Evolutionary conservation across 2,329 filamentous ascomycete species (phyloP).

Genomic region (Fusarium sterilihyphosum): DNA sequence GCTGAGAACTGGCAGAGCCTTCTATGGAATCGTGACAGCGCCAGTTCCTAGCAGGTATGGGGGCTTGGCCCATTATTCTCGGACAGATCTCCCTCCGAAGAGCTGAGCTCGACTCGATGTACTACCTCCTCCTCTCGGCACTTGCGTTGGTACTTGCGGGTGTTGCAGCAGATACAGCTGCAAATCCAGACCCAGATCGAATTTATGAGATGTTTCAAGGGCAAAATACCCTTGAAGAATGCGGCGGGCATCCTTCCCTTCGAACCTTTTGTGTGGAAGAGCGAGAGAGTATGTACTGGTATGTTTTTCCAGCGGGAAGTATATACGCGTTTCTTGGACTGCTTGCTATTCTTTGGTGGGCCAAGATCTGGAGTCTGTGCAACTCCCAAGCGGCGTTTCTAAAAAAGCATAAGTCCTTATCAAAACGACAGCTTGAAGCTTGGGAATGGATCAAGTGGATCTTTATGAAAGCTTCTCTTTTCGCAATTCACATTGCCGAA

Average conservation of each 20-base stretch:
- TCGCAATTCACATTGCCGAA: background rate
- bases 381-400: background rate
- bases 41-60: background rate
- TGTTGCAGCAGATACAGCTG: background rate
- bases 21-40: background rate
- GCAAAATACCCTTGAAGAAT: background rate
- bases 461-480: accelerated
- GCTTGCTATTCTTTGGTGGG: constrained; percentile 5
- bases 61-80: constrained; percentile 12
- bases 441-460: background rate
- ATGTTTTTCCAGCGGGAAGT: background rate
- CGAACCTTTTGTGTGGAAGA: constrained; percentile 5
- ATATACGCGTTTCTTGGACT: constrained; percentile 2
- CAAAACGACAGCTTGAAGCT: background rate
- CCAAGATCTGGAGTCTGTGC: background rate
- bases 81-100: background rate
- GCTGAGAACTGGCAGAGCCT: constrained; percentile 8
- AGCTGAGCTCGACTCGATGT: background rate
- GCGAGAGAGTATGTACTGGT: background rate
- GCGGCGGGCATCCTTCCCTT: constrained; percentile 7
- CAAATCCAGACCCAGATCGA: background rate
- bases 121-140: background rate
- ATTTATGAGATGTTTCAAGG: constrained; percentile 1
- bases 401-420: background rate
- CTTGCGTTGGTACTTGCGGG: background rate